A percentile compares a stretch with the other conserved stretches of the same genome.
Evolutionary conservation across 1,284 basidiomycete genomes (phyloP).

Genomic region (Fomitiporia mediterranea): DNA sequence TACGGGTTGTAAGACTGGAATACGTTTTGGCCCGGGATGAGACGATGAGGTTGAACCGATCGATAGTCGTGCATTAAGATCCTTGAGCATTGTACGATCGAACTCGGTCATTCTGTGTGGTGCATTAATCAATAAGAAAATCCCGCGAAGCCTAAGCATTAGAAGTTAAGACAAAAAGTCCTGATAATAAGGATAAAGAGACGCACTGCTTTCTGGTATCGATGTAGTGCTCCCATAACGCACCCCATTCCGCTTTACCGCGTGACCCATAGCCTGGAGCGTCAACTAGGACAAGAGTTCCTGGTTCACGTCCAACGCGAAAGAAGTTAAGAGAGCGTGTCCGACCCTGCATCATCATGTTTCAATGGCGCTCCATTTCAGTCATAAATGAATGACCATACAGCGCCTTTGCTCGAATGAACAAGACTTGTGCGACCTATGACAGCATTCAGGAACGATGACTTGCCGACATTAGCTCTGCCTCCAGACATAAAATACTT

Average conservation of each 20-base stretch:
- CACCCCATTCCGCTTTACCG: constrained; percentile 69
- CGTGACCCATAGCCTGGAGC: constrained; percentile 73
- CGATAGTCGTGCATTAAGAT: constrained; percentile 37
- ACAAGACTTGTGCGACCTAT: constrained; percentile 53
- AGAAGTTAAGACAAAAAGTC: constrained; percentile 1
- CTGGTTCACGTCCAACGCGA: constrained; percentile 50
- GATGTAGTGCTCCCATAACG: constrained; percentile 60
- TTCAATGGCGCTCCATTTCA: not conserved
- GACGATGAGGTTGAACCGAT: constrained; percentile 33
- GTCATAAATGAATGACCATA: constrained; percentile 30
- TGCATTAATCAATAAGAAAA: constrained; percentile 67
- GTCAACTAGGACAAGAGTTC: constrained; percentile 63
- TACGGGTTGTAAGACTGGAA: constrained; percentile 60
- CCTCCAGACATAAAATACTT: constrained; percentile 27
- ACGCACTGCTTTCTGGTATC: constrained; percentile 54
- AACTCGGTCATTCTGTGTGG: constrained; percentile 53
- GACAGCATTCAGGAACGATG: constrained; percentile 64
- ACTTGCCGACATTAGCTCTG: constrained; percentile 68
- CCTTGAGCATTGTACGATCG: constrained; percentile 57
- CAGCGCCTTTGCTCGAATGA: constrained; percentile 62
- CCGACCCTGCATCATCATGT: constrained; percentile 45
- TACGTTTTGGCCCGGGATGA: constrained; percentile 24
- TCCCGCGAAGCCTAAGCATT: constrained; percentile 51
- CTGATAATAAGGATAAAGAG: not conserved
- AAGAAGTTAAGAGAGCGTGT: constrained; percentile 70